Evolutionary conservation across 2,329 filamentous ascomycete species (phyloP), one percentile per base, ranked within the genome.

Genomic region (Pleoardoris graminearum): DNA sequence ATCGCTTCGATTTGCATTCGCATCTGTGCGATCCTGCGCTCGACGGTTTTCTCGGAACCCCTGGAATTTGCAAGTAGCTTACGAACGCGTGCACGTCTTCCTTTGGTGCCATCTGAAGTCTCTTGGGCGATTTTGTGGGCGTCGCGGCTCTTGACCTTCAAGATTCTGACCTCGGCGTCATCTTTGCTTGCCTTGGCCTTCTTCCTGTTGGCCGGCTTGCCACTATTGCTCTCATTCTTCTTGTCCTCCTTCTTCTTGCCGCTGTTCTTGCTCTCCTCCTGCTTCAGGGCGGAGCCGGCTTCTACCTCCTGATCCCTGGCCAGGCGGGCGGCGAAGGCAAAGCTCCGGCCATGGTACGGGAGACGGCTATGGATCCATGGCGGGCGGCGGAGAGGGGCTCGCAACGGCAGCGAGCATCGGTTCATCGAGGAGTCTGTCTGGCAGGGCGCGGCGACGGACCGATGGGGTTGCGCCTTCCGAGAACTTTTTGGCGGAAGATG

Each of bases 311-410:
- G 17, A 21, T 46, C 30, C 43, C 36, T 46, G 12, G 43, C 43
- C 3, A 47, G 33, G 12, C 44, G 32, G 22, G 44, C 4, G 22
- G 44, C 44, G 10, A 29, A 29, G 33, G 44, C 33, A 27, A 47
- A 47, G 33, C 32, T 47, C 3, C 44, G 44, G 33, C 7, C 22
- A n/a, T 12, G 12, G 32, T 36, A 33, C 16, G 33, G 44, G 22
- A 47, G 44, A 23, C 33, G 44, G 22, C 32, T 36, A 22, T 47
- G 33, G 14, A 47, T 27, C 32, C 44, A 47, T 29, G 44, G 44
- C 21, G 32, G 22, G 33, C 44, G 44, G 44, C n/a, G 19, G 10
- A 47, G 33, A 10, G 23, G 22, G 12, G 33, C 33, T 19, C 44
- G 44, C 32, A 37, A 23, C 44, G 33, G 22, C 19, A 47, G 44